These are phyloP conservation scores for Naganishia friedmannii DNA, from an alignment of 768 basidiomycete genomes.

Conservation along the genomic window DNA sequence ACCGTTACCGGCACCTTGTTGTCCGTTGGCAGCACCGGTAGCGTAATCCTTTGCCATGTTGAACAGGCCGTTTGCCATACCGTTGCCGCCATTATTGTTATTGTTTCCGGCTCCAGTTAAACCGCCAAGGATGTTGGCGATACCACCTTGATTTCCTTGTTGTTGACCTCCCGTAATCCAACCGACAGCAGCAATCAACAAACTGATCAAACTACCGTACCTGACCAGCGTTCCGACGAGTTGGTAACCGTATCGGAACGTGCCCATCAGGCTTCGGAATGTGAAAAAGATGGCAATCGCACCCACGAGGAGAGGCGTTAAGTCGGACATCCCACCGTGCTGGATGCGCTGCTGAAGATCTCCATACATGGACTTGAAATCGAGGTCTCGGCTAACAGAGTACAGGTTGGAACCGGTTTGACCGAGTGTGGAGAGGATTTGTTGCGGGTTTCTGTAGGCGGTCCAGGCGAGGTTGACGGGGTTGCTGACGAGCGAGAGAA, in stretches of 20 bases:
- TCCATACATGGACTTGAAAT: slow-evolving; percentile 14
- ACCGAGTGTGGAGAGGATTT: slow-evolving; percentile 23
- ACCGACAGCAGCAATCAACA: slow-evolving; percentile 23
- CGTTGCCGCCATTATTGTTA: slow-evolving; percentile 18
- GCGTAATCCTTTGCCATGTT: slow-evolving; percentile 23
- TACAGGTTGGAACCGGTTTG: slow-evolving; percentile 26
- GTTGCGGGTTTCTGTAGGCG: slow-evolving; percentile 28
- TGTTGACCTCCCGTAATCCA: slow-evolving; percentile 15
- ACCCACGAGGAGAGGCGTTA: slow-evolving; percentile 21
- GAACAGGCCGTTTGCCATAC: slow-evolving; percentile 22
- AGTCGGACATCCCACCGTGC: background rate
- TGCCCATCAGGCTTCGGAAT: slow-evolving; percentile 20
- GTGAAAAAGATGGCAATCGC: slow-evolving; percentile 22
- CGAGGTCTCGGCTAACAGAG: slow-evolving; percentile 12
- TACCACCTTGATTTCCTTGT: slow-evolving; percentile 6
- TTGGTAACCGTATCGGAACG: slow-evolving; percentile 8
- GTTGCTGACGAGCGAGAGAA: slow-evolving; percentile 28
- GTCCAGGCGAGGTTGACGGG: slow-evolving; percentile 26
- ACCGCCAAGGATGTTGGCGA: slow-evolving; percentile 22
- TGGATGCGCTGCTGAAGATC: slow-evolving; percentile 3
- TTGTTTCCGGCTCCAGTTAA: slow-evolving; percentile 3
- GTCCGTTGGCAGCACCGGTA: slow-evolving; percentile 15
- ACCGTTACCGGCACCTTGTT: slow-evolving; percentile 20
- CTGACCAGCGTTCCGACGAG: slow-evolving; percentile 23
- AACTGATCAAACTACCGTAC: slow-evolving; percentile 21